Evolutionary conservation across 2,329 filamentous ascomycete genomes (phyloP).

Genomic region (Beauveria medogensis): DNA sequence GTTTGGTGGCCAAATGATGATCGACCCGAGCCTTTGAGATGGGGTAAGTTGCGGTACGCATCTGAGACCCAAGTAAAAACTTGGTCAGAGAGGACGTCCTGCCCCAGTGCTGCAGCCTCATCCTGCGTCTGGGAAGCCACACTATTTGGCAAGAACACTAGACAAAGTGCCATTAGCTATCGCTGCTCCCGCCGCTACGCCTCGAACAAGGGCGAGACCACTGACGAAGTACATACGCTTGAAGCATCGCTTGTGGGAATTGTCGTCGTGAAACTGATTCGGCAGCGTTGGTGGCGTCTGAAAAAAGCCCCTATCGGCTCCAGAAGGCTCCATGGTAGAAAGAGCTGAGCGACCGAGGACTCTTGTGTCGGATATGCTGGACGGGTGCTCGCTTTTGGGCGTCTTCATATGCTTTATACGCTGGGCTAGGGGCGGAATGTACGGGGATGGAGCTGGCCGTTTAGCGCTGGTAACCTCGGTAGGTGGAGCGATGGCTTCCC

Average conservation of each 20-base stretch:
- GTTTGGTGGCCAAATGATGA: conserved; percentile 54
- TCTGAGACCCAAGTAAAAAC: conserved; percentile 53
- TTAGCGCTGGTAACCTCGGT: neutral
- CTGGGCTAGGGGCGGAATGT: neutral
- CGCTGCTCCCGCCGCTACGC: neutral
- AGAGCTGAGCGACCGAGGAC: neutral
- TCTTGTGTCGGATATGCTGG: neutral
- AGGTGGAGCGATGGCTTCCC: neutral
- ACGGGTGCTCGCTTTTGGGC: neutral
- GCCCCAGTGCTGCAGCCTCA: conserved; percentile 40
- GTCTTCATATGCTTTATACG: neutral
- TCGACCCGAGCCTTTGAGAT: conserved; percentile 46
- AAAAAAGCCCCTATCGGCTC: conserved; percentile 45
- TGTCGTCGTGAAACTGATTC: conserved; percentile 51
- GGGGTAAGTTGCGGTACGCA: conserved; percentile 57
- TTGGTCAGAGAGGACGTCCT: conserved; percentile 43
- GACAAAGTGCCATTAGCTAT: neutral
- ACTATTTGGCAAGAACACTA: conserved; percentile 41
- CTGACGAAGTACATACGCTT: conserved; percentile 30
- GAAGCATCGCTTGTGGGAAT: conserved; percentile 42
- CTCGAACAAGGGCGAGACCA: neutral
- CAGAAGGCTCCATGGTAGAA: conserved; percentile 34
- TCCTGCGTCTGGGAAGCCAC: conserved; percentile 31
- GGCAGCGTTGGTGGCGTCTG: conserved; percentile 42
- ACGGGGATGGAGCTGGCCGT: neutral